Base-by-base conservation (phyloP, 345 rosid species). In the Leavenworthia alabamica region DNA sequence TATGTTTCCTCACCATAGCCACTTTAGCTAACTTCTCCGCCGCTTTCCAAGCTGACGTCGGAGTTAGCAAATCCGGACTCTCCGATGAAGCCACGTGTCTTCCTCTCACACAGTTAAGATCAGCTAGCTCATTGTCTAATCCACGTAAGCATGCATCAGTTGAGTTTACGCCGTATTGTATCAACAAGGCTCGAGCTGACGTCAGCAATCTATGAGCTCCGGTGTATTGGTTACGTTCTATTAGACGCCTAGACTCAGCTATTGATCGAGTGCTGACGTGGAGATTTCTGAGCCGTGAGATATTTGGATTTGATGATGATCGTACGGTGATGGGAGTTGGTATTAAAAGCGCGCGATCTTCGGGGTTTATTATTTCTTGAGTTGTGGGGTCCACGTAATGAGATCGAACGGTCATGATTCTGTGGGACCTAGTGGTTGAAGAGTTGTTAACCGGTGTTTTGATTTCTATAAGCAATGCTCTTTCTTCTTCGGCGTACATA, bases 41-140 rank as follows among this genome's bases (percentile, higher is more conserved):
- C 15, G 94, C 85, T 73, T 85, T 73, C 97, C 97, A 90, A 19
- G 89, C 96, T 71, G 97, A 90, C 50, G 86, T 85, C 73, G 96
- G 94, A 60, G 97, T 90, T 4, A 85, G 78, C 49, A 71, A 72
- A 83, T 90, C 97, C 66, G 29, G 16, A 20, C 63, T 67, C 66
- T 74, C 67, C 19, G 66, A 61, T 37, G 51, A 41, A 15, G 36
- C 70, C 43, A 54, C 37, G 28, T 70, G 47, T 13, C 32, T 73
- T 54, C 31, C 79, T 67, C 83, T 66, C 12, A 60, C 70, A 59
- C 75, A 57, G 53, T 77, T 75, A 58, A 88, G 58, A 69, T 84
- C 88, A 7, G 75, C 81, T 7, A 88, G 73, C 84, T 90, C 94
- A 0, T 72, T 80, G 41, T 86, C 96, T 52, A 88, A 29, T 61